Conservation (phyloP, 345 rosid species). For the Melastoma malabathricum region DNA sequence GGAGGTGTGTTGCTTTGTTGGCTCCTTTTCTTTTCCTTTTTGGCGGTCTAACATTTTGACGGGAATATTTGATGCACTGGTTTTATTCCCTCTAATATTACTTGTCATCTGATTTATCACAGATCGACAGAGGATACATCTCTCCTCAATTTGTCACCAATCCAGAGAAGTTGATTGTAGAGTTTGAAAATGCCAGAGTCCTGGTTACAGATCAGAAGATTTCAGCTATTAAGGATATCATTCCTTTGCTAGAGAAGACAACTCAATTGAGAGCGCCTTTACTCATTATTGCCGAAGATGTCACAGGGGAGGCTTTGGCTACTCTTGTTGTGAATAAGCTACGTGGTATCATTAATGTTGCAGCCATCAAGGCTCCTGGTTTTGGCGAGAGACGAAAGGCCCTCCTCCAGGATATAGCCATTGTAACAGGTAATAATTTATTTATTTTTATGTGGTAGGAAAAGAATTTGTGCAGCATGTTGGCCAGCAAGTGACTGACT, state of each 20-base stretch:
- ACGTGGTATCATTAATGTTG: constrained; percentile 82
- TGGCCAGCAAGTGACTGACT: no score
- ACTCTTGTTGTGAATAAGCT: constrained; percentile 70
- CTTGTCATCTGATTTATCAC: constrained; percentile 1
- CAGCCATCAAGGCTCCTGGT: constrained; percentile 91
- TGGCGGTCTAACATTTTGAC: no score
- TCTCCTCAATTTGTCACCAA: constrained; percentile 81
- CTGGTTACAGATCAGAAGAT: constrained; percentile 76
- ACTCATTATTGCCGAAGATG: constrained; percentile 72
- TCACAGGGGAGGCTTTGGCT: constrained; percentile 52
- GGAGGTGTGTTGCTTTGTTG: constrained; percentile 36
- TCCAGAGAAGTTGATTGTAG: constrained; percentile 58
- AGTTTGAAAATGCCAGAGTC: constrained; percentile 69
- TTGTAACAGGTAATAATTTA: constrained; percentile 49
- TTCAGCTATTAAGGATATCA: constrained; percentile 47
- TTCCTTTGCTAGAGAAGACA: constrained; percentile 73
- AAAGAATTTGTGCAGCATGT: constrained; percentile 10
- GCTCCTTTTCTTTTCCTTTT: no score
- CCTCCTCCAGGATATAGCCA: constrained; percentile 88
- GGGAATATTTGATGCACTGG: no score
- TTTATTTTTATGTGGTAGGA: constrained; percentile 5
- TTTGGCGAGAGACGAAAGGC: constrained; percentile 99
- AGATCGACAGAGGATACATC: constrained; percentile 84
- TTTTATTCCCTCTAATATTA: no score
- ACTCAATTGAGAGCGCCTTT: constrained; percentile 74